Evolutionary conservation across 2,329 filamentous ascomycete genomes (phyloP).

Genomic region (Sporothrix curviconia): DNA sequence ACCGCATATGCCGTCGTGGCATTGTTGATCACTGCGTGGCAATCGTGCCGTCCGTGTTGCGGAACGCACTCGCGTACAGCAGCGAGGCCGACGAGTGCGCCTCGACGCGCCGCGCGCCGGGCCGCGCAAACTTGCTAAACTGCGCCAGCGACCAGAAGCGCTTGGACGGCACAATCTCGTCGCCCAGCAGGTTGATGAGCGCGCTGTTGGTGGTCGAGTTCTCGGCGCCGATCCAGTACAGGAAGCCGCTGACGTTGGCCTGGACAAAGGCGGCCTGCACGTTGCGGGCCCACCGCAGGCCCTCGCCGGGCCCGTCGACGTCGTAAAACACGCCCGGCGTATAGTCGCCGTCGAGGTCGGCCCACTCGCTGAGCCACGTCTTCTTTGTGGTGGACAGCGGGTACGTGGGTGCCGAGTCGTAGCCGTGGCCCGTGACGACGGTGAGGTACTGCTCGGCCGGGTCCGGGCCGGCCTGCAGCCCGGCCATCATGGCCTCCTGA

Average conservation of each 20-base stretch:
- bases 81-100: neutral
- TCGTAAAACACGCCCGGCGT: neutral
- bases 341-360: neutral
- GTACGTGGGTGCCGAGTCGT: neutral
- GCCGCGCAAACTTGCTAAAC: neutral
- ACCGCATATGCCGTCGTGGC: neutral
- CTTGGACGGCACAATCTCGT: neutral
- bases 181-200: neutral
- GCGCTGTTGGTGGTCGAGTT: constrained; percentile 1
- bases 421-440: neutral
- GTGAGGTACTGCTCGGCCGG: neutral
- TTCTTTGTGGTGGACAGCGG: neutral
- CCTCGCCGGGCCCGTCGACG: neutral
- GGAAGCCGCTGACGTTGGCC: neutral
- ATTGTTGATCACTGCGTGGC: neutral
- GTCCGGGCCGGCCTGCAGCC: neutral
- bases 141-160: neutral
- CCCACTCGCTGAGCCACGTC: neutral
- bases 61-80: neutral
- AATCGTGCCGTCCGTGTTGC: neutral
- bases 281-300: neutral
- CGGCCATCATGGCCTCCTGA: neutral
- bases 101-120: neutral
- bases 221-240: constrained; percentile 5
- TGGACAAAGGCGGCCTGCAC: neutral